phyloP scores from a whole-genome alignment of 495 filamentous ascomycete species.

The Penicillium parvum region DNA sequence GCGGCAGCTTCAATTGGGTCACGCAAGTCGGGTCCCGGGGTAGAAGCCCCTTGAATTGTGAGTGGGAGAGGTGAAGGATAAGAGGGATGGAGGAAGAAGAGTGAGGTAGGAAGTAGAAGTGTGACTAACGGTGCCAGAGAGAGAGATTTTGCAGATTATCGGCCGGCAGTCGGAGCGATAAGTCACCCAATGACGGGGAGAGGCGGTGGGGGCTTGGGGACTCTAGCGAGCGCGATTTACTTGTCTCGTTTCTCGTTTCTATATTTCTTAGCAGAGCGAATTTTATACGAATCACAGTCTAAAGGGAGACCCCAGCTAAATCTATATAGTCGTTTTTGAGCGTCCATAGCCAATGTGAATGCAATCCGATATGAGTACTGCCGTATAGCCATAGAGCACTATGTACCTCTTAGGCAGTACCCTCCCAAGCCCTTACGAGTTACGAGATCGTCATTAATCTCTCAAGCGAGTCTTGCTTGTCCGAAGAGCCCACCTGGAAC shows the following conservation, averaged over 20 bases:
- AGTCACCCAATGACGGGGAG: conserved; percentile 12
- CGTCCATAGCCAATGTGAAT: too few species aligned
- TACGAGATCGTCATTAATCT: conserved; percentile 5
- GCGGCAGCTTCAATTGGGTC: conserved; percentile 43
- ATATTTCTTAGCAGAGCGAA: neutral
- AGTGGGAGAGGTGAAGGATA: conserved; percentile 2
- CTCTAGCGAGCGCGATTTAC: conserved; percentile 13
- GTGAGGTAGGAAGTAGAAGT: conserved; percentile 18
- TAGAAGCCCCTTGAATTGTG: conserved; percentile 11
- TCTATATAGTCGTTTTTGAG: too few species aligned
- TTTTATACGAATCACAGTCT: neutral
- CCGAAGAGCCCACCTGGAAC: conserved; percentile 13
- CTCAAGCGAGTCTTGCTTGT: conserved; percentile 2
- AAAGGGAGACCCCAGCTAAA: too few species aligned
- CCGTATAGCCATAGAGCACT: too few species aligned
- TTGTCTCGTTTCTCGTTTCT: neutral
- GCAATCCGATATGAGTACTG: too few species aligned
- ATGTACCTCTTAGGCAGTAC: too few species aligned
- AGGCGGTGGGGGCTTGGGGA: conserved; percentile 9
- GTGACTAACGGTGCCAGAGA: conserved; percentile 15
- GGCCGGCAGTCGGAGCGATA: conserved; percentile 28
- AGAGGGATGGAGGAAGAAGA: conserved; percentile 1
- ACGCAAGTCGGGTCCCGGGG: conserved; percentile 15
- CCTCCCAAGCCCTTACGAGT: too few species aligned
- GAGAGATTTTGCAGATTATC: conserved; percentile 28